Evolutionary conservation across 2,329 filamentous ascomycete species (phyloP).

Genomic region (Pezicula radicicola): DNA sequence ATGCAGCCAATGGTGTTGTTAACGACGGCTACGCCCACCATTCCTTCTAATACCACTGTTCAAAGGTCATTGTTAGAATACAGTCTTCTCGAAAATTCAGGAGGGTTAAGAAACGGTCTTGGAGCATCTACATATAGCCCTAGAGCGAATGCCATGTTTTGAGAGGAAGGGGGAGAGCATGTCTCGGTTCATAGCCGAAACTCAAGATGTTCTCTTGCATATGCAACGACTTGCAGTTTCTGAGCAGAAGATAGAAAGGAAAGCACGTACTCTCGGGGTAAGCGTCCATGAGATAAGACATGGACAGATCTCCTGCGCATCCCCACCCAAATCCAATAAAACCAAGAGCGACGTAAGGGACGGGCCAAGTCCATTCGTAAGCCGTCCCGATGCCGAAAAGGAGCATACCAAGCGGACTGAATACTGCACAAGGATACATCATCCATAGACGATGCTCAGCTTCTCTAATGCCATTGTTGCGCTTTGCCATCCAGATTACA

Average conservation of each 20-base stretch:
- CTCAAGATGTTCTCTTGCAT: no score
- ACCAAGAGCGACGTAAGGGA: slow-evolving; percentile 51
- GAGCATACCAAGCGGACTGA: slow-evolving; percentile 35
- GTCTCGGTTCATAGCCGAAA: no score
- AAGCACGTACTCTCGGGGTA: slow-evolving; percentile 39
- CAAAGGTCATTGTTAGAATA: no score
- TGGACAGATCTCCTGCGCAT: slow-evolving; percentile 52
- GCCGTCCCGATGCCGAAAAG: slow-evolving; percentile 36
- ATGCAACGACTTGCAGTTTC: no score
- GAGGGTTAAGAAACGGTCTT: no score
- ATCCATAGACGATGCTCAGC: slow-evolving; percentile 36
- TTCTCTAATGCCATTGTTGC: slow-evolving; percentile 31
- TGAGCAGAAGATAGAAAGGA: no score
- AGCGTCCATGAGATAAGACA: slow-evolving; percentile 52
- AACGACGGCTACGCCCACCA: slow-evolving; percentile 55
- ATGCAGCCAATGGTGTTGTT: slow-evolving; percentile 53
- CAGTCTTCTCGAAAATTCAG: no score
- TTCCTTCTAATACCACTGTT: slow-evolving; percentile 49
- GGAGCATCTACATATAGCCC: no score
- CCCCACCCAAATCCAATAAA: slow-evolving; percentile 59
- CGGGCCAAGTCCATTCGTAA: slow-evolving; percentile 49
- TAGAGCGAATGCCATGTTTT: no score
- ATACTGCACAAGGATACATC: slow-evolving; percentile 28
- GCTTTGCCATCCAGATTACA: slow-evolving; percentile 40
- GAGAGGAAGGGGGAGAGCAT: no score